Base-by-base conservation (phyloP, 1,284 basidiomycete species). In the Cystobasidium sp. region DNA sequence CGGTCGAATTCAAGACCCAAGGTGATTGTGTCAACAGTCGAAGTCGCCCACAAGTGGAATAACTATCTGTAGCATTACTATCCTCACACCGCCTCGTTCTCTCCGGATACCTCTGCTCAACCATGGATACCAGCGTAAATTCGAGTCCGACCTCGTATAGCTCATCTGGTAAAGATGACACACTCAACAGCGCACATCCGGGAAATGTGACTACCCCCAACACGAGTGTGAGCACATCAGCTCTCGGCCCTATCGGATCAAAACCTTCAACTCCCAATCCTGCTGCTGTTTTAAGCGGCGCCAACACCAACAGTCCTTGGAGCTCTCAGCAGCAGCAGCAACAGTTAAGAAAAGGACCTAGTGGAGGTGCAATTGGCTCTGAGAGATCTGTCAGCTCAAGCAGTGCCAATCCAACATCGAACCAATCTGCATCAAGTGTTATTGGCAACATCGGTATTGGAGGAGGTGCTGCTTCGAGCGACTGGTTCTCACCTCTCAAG, bases 401-500 rank as follows among this genome's bases (percentile, higher is more conserved):
- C 41, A 47, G 16, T 56, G 14, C 55, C 24, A 22, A 31, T 31
- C 31, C 31, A 31, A 2, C 31, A 31, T 31, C 31, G 31, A 31
- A 31, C 31, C 31, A 31, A 31, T 31, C 31, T 31, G 31, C 31
- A 31, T 31, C 37, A 7, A 43, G 37, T 43, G 56, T 39, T 5
- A 18, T 39, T 14, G 47, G 20, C 44, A 49, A 6, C 41, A 44
- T 12, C 44, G 22, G 24, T 3, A 61, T 43, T 20, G 59, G 39
- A 18, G 41, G 39, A 12, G 10, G 37, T 22, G 31, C 31, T 46
- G 46, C 16, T 51, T 37, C 46, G 31, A 51, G 47, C 64, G 66
- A 68, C 66, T 68, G 66, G 66, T 56, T 68, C n/a, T 49, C 66
- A 44, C 66, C 66, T 43, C 39, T 68, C 53, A 66, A 66, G 49